Percentiles rank a stretch among this genome's conserved stretches.
Conservation (phyloP, 495 filamentous ascomycete genomes). For the Sordaria brevicollis region DNA sequence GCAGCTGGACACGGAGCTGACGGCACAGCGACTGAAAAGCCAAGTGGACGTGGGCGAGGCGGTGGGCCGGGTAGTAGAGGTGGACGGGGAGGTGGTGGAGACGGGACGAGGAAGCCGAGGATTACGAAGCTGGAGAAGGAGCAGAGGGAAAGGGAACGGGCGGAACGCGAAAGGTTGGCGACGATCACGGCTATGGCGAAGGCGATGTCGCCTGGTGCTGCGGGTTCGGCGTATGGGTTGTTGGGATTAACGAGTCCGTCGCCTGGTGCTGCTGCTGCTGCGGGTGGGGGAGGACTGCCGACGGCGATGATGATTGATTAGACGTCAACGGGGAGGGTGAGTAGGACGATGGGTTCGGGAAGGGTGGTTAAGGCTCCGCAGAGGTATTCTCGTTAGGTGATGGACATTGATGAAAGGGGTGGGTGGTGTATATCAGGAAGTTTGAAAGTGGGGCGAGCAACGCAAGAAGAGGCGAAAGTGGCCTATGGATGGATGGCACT, state of each 20-base stretch:
- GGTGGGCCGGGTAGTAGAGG: conserved; percentile 62
- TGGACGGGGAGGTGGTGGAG: conserved; percentile 40
- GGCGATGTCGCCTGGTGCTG: neutral
- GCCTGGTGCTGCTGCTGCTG: neutral
- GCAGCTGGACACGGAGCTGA: conserved; percentile 6
- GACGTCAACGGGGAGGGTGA: too few species aligned
- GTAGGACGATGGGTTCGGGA: too few species aligned
- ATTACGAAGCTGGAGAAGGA: conserved; percentile 75
- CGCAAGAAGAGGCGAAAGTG: too few species aligned
- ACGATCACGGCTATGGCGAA: conserved; percentile 7
- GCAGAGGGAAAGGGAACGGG: conserved; percentile 51
- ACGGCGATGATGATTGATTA: neutral
- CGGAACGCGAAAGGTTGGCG: conserved; percentile 29
- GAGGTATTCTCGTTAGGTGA: too few species aligned
- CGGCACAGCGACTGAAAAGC: conserved; percentile 29
- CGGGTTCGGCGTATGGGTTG: too few species aligned
- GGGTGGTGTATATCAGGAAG: too few species aligned
- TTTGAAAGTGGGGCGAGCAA: too few species aligned
- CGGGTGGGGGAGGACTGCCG: neutral
- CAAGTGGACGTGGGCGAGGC: conserved; percentile 39
- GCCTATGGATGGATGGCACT: too few species aligned
- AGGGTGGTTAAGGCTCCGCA: too few species aligned
- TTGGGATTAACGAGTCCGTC: neutral
- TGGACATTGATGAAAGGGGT: too few species aligned
- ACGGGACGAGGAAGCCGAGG: conserved; percentile 66